phyloP scores from a whole-genome alignment of 139 green algal genomes.

The Zygnema circumcarinatum region DNA sequence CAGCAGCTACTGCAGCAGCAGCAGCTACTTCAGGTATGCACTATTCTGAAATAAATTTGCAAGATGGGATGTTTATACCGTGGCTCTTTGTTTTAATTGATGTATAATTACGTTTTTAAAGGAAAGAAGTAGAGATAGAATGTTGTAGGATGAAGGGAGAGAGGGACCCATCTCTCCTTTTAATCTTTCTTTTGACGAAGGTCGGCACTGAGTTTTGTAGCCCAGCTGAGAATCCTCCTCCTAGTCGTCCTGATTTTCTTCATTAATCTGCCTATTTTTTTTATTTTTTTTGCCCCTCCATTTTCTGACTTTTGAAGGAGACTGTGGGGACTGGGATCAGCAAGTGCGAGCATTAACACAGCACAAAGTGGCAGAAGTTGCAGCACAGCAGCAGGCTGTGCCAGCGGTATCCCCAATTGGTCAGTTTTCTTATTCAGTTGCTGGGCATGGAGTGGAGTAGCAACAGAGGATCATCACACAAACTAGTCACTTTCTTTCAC shows the following conservation, averaged over 20 bases:
- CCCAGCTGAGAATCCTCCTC: too few species aligned
- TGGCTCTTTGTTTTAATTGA: not conserved
- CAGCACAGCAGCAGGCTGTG: conserved; percentile 7
- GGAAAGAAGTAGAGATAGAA: too few species aligned
- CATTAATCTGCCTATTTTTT: too few species aligned
- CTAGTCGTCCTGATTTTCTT: too few species aligned
- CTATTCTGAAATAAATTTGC: not conserved
- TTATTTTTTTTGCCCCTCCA: not conserved
- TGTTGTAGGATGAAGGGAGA: too few species aligned
- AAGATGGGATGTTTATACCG: not conserved
- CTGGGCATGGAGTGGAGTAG: too few species aligned
- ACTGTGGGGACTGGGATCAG: not conserved
- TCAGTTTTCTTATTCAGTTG: not conserved
- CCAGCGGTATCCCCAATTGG: not conserved
- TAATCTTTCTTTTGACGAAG: too few species aligned
- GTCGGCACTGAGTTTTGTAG: too few species aligned
- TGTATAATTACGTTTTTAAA: too few species aligned
- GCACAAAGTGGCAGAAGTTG: conserved; percentile 12
- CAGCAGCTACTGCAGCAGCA: conserved; percentile 40
- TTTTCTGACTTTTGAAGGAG: not conserved
- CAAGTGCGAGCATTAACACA: conserved; percentile 23
- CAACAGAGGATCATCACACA: too few species aligned
- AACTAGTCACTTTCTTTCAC: not conserved
- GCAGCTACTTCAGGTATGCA: conserved; percentile 16
- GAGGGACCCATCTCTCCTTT: too few species aligned